A percentile compares a stretch with the other conserved stretches of the same genome.
Conservation (phyloP, 345 rosid genomes). For the Corymbia maculata region DNA sequence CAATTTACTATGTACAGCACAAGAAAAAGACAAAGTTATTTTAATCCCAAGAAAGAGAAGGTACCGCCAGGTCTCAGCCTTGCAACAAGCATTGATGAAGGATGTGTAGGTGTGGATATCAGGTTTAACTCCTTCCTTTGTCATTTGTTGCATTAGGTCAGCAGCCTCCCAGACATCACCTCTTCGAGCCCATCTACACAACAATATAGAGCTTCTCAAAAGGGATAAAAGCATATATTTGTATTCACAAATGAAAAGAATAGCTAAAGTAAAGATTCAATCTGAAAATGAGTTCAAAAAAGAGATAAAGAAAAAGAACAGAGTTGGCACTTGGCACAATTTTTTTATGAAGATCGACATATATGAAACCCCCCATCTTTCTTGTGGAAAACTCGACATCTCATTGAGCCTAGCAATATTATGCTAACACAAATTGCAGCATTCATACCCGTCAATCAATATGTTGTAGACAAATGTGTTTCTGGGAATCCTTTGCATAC, state of each 20-base stretch:
- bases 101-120: slow-evolving; percentile 93
- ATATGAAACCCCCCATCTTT: neutral
- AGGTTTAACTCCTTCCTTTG: slow-evolving; percentile 69
- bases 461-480: slow-evolving; percentile 83
- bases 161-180: slow-evolving; percentile 99
- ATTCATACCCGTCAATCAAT: slow-evolving; percentile 75
- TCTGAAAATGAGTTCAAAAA: neutral
- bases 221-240: neutral
- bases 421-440: neutral
- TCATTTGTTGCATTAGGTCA: slow-evolving; percentile 95
- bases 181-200: slow-evolving; percentile 86
- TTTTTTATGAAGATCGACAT: neutral
- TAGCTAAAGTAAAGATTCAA: neutral
- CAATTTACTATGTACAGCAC: neutral
- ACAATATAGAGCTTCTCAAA: neutral
- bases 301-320: neutral
- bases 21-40: neutral
- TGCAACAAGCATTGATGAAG: slow-evolving; percentile 87
- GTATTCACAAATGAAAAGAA: neutral
- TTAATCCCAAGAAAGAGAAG: neutral
- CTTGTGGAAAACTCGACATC: neutral
- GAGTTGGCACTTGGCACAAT: neutral
- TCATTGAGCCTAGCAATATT: neutral
- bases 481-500: slow-evolving; percentile 62
- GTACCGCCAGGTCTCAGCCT: slow-evolving; percentile 93